Percentiles rank a stretch among this genome's conserved stretches.
Conservation (phyloP, 2,329 filamentous ascomycete species). For the Beauveria caledonica region DNA sequence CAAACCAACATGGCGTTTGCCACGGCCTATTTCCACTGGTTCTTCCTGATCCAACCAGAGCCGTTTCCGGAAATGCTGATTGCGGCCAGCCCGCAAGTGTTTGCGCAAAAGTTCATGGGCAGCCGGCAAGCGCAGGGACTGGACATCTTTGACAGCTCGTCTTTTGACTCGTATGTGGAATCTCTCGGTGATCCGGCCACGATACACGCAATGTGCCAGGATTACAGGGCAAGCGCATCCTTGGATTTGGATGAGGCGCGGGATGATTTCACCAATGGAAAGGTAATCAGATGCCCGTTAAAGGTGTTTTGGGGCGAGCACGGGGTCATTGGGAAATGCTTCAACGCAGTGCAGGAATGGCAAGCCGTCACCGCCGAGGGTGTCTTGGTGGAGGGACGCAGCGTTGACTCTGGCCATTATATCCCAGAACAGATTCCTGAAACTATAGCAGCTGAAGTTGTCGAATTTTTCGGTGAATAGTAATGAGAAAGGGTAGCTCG, state of each 20-base stretch:
- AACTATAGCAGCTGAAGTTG: constrained; percentile 33
- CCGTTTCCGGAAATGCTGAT: constrained; percentile 44
- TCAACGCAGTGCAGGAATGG: constrained; percentile 44
- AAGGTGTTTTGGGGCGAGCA: constrained; percentile 42
- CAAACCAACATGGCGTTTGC: constrained; percentile 35
- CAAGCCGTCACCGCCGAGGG: constrained; percentile 31
- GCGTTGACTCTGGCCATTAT: constrained; percentile 40
- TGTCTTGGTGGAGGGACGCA: constrained; percentile 30
- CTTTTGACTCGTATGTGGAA: constrained; percentile 33
- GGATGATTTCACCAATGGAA: constrained; percentile 33
- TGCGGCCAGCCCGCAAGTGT: constrained; percentile 26
- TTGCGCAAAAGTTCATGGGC: constrained; percentile 34
- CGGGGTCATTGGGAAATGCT: constrained; percentile 40
- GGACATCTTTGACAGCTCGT: constrained; percentile 25
- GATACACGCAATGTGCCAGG: constrained; percentile 44
- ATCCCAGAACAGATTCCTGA: constrained; percentile 43
- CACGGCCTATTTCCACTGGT: constrained; percentile 50
- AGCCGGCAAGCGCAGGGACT: constrained; percentile 23
- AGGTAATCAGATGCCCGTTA: constrained; percentile 37
- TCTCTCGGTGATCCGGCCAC: constrained; percentile 32
- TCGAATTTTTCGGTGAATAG: constrained; percentile 25
- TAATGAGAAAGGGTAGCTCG: constrained; percentile 20
- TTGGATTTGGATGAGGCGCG: constrained; percentile 44
- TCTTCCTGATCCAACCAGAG: constrained; percentile 44
- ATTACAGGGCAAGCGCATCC: constrained; percentile 45